Percentiles rank a stretch among this genome's conserved stretches.
These are phyloP conservation scores for Apiospora phragmitis DNA, from an alignment of 2,329 filamentous ascomycete species.

Conservation along the genomic window DNA sequence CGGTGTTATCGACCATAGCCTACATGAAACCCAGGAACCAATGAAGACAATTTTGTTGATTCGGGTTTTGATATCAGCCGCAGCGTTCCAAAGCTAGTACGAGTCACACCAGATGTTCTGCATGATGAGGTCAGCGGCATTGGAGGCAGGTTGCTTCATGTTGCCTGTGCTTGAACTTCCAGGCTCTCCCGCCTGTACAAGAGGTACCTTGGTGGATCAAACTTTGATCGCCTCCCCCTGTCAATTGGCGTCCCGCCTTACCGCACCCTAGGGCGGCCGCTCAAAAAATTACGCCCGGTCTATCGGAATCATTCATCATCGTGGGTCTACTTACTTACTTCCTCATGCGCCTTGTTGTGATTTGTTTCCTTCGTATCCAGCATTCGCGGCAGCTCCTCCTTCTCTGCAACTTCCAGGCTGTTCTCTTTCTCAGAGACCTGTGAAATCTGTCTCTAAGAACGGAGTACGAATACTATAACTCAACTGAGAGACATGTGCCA, in stretches of 20 bases:
- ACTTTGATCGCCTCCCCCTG: neutral
- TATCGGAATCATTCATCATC: slow-evolving; percentile 2
- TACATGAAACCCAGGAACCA: neutral
- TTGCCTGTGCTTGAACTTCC: neutral
- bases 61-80: neutral
- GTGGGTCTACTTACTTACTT: neutral
- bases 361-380: neutral
- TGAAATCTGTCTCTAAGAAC: no score
- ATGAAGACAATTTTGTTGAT: neutral
- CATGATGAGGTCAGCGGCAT: slow-evolving; percentile 3
- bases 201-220: neutral
- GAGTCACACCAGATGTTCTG: neutral
- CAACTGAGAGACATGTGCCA: neutral
- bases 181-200: neutral
- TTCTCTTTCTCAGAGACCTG: neutral
- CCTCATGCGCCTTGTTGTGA: neutral
- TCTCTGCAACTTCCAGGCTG: neutral
- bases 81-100: neutral
- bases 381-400: neutral
- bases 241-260: neutral
- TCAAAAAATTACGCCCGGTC: slow-evolving; percentile 15
- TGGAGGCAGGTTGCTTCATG: neutral
- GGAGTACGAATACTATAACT: no score
- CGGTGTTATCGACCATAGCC: neutral
- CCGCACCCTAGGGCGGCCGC: slow-evolving; percentile 5